These are phyloP conservation scores for Globisporangium spinosum DNA, from an alignment of 352 stramenopile species.

Conservation along the genomic window DNA sequence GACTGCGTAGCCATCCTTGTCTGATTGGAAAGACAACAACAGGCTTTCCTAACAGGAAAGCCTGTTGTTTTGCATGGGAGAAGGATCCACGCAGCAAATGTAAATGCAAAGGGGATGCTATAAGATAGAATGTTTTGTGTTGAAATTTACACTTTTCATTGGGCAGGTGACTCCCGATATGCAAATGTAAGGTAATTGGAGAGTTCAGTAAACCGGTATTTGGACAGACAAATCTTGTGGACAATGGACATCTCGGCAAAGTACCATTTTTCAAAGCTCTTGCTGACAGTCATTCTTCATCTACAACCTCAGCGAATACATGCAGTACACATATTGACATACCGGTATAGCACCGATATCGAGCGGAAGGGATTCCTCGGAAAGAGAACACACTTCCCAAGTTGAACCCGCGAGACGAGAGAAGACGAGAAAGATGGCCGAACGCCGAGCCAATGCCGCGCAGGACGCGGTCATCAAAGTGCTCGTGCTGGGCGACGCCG, in stretches of 20 bases:
- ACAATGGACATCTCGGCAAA: too few species aligned
- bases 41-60: neutral
- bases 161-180: neutral
- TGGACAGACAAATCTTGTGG: too few species aligned
- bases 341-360: neutral
- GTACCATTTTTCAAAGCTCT: too few species aligned
- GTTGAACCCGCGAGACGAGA: constrained; percentile 1
- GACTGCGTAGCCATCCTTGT: neutral
- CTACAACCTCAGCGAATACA: neutral
- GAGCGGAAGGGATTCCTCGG: neutral
- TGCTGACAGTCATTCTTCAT: neutral
- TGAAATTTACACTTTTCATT: too few species aligned
- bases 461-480: constrained; percentile 91
- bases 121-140: too few species aligned
- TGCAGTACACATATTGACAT: neutral
- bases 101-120: neutral
- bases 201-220: neutral
- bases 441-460: constrained; percentile 66
- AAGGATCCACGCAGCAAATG: neutral
- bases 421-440: constrained; percentile 35
- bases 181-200: neutral
- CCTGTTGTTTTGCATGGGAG: neutral
- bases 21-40: neutral
- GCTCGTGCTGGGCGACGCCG: constrained; percentile 87
- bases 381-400: constrained; percentile 12